A percentile compares a stretch with the other conserved stretches of the same genome.
Evolutionary conservation across 495 filamentous ascomycete species (phyloP).

Genomic region (Schizothecium vesticola): DNA sequence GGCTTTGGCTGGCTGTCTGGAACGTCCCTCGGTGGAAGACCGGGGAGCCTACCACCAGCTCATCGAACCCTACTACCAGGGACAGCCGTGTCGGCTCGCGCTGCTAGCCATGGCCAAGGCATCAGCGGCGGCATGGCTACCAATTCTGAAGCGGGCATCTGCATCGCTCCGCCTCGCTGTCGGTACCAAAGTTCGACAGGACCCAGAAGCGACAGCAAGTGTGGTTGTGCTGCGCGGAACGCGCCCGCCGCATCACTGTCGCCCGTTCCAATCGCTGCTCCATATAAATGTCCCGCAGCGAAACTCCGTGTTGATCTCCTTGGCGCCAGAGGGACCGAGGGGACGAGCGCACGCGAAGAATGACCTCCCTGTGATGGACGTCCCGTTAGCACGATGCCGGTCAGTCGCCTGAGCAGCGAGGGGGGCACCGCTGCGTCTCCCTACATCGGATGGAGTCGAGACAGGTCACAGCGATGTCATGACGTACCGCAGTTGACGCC

Average conservation of each 20-base stretch:
- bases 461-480: neutral
- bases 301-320: slow-evolving; percentile 78
- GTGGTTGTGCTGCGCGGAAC: neutral
- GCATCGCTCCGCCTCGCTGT: neutral
- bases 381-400: neutral
- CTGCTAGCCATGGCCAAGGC: neutral
- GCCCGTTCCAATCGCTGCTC: slow-evolving; percentile 70
- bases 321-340: slow-evolving; percentile 73
- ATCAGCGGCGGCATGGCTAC: neutral
- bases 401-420: neutral
- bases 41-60: neutral
- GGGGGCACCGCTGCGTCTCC: no score
- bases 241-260: neutral
- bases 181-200: neutral
- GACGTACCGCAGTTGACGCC: slow-evolving; percentile 65
- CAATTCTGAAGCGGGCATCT: neutral
- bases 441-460: neutral
- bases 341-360: slow-evolving; percentile 87
- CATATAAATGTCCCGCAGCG: slow-evolving; percentile 86
- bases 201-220: neutral
- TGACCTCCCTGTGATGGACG: slow-evolving; percentile 52
- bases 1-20: neutral
- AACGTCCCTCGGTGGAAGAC: neutral
- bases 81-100: neutral
- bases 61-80: neutral